Conservation (phyloP, 2,329 filamentous ascomycete genomes). For the Tetracladium maxilliforme region DNA sequence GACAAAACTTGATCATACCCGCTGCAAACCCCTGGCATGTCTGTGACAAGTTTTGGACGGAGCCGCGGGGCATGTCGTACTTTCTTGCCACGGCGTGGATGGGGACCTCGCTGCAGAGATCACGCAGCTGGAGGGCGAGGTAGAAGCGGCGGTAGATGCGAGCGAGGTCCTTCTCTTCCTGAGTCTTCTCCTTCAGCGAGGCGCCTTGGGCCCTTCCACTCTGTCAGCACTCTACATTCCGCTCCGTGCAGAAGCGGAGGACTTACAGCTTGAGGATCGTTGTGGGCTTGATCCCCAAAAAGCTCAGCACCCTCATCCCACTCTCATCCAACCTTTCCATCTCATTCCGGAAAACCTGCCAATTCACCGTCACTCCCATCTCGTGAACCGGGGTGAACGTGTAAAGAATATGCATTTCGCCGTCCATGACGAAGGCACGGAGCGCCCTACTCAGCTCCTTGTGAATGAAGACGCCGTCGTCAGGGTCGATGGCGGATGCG, state of each 20-base stretch:
- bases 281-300: constrained; percentile 54
- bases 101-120: constrained; percentile 64
- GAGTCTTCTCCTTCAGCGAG: constrained; percentile 44
- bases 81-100: constrained; percentile 55
- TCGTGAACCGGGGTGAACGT: constrained; percentile 61
- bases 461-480: constrained; percentile 61
- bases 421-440: constrained; percentile 63
- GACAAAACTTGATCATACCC: constrained; percentile 67
- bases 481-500: constrained; percentile 56
- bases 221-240: constrained; percentile 3
- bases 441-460: constrained; percentile 53
- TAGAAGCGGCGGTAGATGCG: constrained; percentile 61
- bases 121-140: constrained; percentile 61
- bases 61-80: constrained; percentile 55
- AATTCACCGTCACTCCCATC: constrained; percentile 42
- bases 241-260: neutral
- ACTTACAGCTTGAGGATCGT: constrained; percentile 52
- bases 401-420: constrained; percentile 68
- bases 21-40: constrained; percentile 67
- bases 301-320: constrained; percentile 49
- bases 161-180: constrained; percentile 42
- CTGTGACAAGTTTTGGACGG: constrained; percentile 58
- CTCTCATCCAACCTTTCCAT: constrained; percentile 59
- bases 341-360: constrained; percentile 58
- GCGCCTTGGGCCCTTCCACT: constrained; percentile 48